These are phyloP conservation scores for Beauveria brongniartii DNA, from an alignment of 2,329 filamentous ascomycete species.

Conservation along the genomic window DNA sequence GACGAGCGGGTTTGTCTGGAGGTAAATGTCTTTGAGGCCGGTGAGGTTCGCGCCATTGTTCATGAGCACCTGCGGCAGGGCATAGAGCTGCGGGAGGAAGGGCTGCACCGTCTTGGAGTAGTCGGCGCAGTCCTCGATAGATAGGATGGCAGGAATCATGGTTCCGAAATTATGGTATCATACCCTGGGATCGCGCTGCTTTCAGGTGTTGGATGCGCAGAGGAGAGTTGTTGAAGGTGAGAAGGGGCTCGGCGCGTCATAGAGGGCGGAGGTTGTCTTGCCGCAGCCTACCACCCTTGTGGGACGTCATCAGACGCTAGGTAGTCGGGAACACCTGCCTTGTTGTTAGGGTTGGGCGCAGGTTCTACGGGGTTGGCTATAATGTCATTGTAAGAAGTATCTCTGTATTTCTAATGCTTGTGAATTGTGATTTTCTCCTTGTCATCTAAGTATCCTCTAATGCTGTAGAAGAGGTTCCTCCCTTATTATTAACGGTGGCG, in stretches of 20 bases:
- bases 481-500: too few relatives aligned
- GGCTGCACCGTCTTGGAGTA: conserved; percentile 68
- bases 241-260: conserved; percentile 9
- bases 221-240: background rate
- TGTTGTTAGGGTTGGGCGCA: too few relatives aligned
- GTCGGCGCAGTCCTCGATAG: conserved; percentile 67
- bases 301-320: conserved; percentile 9
- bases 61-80: conserved; percentile 58
- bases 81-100: conserved; percentile 60
- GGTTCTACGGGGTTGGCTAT: too few relatives aligned
- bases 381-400: too few relatives aligned
- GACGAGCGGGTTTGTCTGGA: conserved; percentile 78
- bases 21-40: conserved; percentile 63
- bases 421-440: too few relatives aligned
- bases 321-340: too few relatives aligned
- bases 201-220: background rate
- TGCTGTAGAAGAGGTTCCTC: too few relatives aligned
- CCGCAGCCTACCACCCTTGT: background rate
- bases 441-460: too few relatives aligned
- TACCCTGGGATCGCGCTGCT: background rate
- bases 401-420: too few relatives aligned
- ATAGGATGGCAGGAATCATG: conserved; percentile 68
- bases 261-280: background rate
- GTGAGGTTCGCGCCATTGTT: conserved; percentile 52
- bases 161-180: background rate